Evolutionary conservation across 1,284 basidiomycete genomes (phyloP), one percentile per base, ranked within the genome.

Genomic region (Irpex sp.): DNA sequence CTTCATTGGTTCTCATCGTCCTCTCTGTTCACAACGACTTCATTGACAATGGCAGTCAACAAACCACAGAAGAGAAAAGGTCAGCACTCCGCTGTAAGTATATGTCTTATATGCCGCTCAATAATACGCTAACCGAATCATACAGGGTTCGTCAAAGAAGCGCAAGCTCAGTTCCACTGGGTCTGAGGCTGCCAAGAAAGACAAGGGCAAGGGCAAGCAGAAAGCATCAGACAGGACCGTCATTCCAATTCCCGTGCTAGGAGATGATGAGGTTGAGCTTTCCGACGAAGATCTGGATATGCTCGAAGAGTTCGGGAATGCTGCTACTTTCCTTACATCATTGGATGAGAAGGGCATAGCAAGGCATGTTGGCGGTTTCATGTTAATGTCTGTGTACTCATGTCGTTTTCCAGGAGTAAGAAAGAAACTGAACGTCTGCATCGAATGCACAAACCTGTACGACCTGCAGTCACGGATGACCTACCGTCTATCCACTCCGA

Each of bases 321-420:
- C 82, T 1, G 77, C 80, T 54, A 74, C 78, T 15, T 94, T 94
- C 73, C 73, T 94, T 55, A 76, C 79, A 33, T 75, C 74, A 46
- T 75, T 94, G 58, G 90, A 94, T 73, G 80, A 82, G 64, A 86
- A 83, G 67, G 88, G 84, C 15, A 91, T 94, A 62, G 79, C 89
- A 63, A 84, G 87, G 92, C 89, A 70, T 61, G 83, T 70, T 15
- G 15, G 8, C 56, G 8, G 50, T 19, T 8, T 26, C 33, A 15
- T 39, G 6, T 47, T 33, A 36, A 9, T 50, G 4, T 21, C 13
- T 36, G 1, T 9, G 7, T 37, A n/a, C 15, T 36, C 9, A 11
- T 17, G 11, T 39, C 19, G 54, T 5, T 54, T 2, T 19, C 15
- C 64, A 94, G 92, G 85, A 94, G 89, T 71, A 93, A 92, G 76